Evolutionary conservation across 805 yeast genomes (phyloP).

Genomic region (Scheffersomyces amazonensis): DNA sequence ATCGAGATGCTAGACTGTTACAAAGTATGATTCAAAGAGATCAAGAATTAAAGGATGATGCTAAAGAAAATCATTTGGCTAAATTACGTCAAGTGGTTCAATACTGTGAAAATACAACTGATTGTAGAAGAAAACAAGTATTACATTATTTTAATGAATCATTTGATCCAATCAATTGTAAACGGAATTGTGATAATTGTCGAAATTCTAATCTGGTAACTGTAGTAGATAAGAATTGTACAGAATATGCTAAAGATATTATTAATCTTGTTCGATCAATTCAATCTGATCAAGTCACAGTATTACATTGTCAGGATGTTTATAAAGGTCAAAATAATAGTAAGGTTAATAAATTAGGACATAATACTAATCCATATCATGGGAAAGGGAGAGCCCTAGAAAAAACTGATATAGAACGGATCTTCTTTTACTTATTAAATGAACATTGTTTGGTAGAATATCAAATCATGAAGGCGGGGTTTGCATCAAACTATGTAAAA

Average conservation of each 20-base stretch:
- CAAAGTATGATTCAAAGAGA: constrained; percentile 79
- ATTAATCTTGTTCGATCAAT: constrained; percentile 56
- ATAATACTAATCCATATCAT: constrained; percentile 56
- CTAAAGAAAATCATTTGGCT: constrained; percentile 72
- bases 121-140: constrained; percentile 87
- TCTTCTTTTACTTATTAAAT: constrained; percentile 74
- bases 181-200: constrained; percentile 85
- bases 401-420: constrained; percentile 74
- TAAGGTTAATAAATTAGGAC: constrained; percentile 63
- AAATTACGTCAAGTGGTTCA: constrained; percentile 81
- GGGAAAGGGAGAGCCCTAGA: constrained; percentile 67
- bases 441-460: constrained; percentile 68
- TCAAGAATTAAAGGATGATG: constrained; percentile 56
- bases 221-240: constrained; percentile 62
- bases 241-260: constrained; percentile 58
- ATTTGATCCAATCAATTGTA: constrained; percentile 65
- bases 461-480: constrained; percentile 71
- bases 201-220: constrained; percentile 30
- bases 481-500: constrained; percentile 71
- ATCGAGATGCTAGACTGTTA: constrained; percentile 73
- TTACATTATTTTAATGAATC: constrained; percentile 86
- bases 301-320: constrained; percentile 78
- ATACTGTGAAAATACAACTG: constrained; percentile 87
- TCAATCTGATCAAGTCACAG: constrained; percentile 63
- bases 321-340: constrained; percentile 67